phyloP scores from a whole-genome alignment of 2,329 filamentous ascomycete species.

The Epichloe sp. region DNA sequence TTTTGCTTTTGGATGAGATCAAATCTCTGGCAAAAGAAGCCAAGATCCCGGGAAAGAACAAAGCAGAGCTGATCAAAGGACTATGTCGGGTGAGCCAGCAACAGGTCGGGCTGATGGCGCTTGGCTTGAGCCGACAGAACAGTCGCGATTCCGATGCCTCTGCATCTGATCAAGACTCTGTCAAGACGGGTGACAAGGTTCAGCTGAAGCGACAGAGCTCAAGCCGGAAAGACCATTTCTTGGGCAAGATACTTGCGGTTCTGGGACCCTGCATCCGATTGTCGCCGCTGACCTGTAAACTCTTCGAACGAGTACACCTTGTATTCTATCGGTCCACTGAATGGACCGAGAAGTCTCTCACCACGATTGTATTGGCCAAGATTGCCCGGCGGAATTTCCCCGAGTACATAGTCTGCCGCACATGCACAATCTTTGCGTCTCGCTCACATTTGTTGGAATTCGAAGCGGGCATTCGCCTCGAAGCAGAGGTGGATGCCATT shows the following conservation, averaged over 20 bases:
- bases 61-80: constrained; percentile 63
- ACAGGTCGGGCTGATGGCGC: constrained; percentile 62
- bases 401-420: constrained; percentile 78
- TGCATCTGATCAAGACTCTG: constrained; percentile 24
- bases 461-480: constrained; percentile 70
- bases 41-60: constrained; percentile 79
- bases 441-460: constrained; percentile 71
- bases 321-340: constrained; percentile 94
- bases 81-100: constrained; percentile 60
- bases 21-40: constrained; percentile 74
- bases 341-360: constrained; percentile 95
- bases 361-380: constrained; percentile 84
- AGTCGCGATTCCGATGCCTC: constrained; percentile 42
- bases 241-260: constrained; percentile 61
- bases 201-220: constrained; percentile 21
- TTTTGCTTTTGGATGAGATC: constrained; percentile 79
- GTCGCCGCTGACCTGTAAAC: constrained; percentile 54
- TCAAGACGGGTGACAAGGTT: constrained; percentile 5
- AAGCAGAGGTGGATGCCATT: constrained; percentile 68
- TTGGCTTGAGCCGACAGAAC: constrained; percentile 51
- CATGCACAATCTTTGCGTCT: constrained; percentile 75
- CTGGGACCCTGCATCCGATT: constrained; percentile 78
- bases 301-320: constrained; percentile 89
- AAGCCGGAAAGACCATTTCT: constrained; percentile 62
- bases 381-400: constrained; percentile 83